phyloP scores from a whole-genome alignment of 2,329 filamentous ascomycete genomes.

The Fusarium annulatum region DNA sequence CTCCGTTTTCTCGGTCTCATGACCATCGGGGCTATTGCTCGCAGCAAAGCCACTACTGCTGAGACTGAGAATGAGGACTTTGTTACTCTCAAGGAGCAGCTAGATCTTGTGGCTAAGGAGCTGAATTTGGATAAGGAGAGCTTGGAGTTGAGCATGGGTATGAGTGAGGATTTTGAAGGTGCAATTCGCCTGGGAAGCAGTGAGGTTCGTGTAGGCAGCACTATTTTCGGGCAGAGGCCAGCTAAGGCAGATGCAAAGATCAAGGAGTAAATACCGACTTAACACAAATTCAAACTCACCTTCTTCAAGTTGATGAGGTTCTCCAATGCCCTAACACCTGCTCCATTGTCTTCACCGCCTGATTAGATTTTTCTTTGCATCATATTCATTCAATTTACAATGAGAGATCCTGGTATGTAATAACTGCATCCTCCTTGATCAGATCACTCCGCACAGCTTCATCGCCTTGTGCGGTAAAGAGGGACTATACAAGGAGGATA shows the following conservation, averaged over 20 bases:
- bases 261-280: conserved; percentile 52
- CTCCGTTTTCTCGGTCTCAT: conserved; percentile 85
- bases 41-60: conserved; percentile 77
- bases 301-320: neutral
- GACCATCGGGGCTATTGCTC: conserved; percentile 96
- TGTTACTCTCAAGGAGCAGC: conserved; percentile 71
- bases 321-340: neutral
- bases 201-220: conserved; percentile 92
- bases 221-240: conserved; percentile 89
- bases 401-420: conserved; percentile 43
- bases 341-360: neutral
- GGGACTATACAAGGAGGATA: conserved; percentile 16
- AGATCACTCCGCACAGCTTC: conserved; percentile 28
- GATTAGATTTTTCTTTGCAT: neutral
- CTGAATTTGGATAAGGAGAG: conserved; percentile 56
- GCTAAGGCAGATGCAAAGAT: conserved; percentile 82
- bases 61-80: conserved; percentile 96
- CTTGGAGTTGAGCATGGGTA: conserved; percentile 97
- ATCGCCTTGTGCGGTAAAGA: conserved; percentile 18
- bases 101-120: conserved; percentile 74
- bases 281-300: neutral
- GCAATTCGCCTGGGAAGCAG: conserved; percentile 85
- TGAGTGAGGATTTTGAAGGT: conserved; percentile 96
- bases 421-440: conserved; percentile 37
- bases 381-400: conserved; percentile 33